Percentiles rank a stretch among this genome's conserved stretches.
These are phyloP conservation scores for Perilla frutescens DNA, from an alignment of 257 asterid genomes.

Conservation along the genomic window DNA sequence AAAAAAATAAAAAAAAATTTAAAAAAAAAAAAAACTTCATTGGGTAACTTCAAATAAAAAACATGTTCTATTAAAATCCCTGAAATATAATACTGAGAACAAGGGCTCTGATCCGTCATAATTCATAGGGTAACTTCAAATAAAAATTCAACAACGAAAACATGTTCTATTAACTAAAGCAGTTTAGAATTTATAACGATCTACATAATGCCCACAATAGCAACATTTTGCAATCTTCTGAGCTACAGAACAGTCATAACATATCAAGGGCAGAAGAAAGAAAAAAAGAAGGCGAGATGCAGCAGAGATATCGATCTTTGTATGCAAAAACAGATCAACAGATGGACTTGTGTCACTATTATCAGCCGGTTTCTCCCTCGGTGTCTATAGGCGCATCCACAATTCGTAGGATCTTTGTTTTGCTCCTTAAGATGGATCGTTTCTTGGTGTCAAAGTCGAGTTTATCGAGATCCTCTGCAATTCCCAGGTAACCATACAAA, in stretches of 20 bases:
- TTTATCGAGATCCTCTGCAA: conserved; percentile 69
- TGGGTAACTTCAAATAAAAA: too few relatives aligned
- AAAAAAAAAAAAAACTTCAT: too few relatives aligned
- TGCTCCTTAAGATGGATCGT: conserved; percentile 66
- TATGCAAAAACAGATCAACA: conserved; percentile 12
- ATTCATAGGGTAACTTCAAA: background rate
- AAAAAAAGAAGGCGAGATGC: background rate
- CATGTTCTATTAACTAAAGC: background rate
- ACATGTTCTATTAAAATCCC: too few relatives aligned
- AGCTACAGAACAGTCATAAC: background rate
- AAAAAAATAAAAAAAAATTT: too few relatives aligned
- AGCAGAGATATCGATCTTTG: background rate
- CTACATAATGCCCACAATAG: background rate
- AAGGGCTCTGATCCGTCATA: too few relatives aligned
- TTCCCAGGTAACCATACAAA: conserved; percentile 65
- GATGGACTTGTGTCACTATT: background rate
- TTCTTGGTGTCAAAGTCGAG: conserved; percentile 67
- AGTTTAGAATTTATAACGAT: background rate
- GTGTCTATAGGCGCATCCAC: conserved; percentile 42
- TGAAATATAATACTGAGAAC: too few relatives aligned
- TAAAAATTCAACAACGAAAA: background rate
- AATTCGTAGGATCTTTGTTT: conserved; percentile 57
- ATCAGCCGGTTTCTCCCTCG: conserved; percentile 7
- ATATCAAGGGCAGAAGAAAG: background rate
- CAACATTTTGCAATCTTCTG: background rate